phyloP scores from a whole-genome alignment of 1,139 yeast genomes.

The Groenewaldozyma auringiensis region DNA sequence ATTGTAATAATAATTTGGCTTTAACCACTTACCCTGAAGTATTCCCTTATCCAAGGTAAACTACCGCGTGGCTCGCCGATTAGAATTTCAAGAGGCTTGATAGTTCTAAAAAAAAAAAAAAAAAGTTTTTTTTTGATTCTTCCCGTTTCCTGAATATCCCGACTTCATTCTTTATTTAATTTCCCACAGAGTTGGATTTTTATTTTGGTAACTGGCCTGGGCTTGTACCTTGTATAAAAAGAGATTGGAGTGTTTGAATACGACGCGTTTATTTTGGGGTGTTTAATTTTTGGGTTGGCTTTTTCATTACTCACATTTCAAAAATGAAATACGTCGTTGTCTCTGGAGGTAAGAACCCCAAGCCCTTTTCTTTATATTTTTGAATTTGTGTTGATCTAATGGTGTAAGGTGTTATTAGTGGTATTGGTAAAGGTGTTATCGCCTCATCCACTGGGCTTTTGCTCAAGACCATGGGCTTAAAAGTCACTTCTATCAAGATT shows the following conservation, averaged over 20 bases:
- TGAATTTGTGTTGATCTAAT: conserved; percentile 23
- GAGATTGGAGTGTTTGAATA: background rate
- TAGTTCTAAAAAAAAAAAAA: too few relatives aligned
- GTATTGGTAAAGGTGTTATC: conserved; percentile 97
- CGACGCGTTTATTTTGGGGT: background rate
- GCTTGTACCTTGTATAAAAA: background rate
- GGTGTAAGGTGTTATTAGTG: conserved; percentile 85
- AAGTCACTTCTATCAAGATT: conserved; percentile 94
- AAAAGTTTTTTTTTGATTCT: conserved; percentile 2
- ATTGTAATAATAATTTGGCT: too few relatives aligned
- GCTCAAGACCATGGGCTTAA: conserved; percentile 85
- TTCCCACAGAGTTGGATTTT: background rate
- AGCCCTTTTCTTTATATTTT: background rate
- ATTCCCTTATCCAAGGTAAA: background rate
- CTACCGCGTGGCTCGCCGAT: background rate
- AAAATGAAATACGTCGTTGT: conserved; percentile 96
- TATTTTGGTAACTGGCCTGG: background rate
- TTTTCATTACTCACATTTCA: background rate
- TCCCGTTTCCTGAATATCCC: conserved; percentile 5
- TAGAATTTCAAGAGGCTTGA: too few relatives aligned
- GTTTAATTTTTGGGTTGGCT: background rate
- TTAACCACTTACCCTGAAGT: too few relatives aligned
- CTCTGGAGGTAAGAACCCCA: conserved; percentile 78
- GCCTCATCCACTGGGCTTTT: conserved; percentile 96
- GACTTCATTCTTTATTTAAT: background rate